phyloP scores from a whole-genome alignment of 2,329 filamentous ascomycete species.

The Periconia digitata region DNA sequence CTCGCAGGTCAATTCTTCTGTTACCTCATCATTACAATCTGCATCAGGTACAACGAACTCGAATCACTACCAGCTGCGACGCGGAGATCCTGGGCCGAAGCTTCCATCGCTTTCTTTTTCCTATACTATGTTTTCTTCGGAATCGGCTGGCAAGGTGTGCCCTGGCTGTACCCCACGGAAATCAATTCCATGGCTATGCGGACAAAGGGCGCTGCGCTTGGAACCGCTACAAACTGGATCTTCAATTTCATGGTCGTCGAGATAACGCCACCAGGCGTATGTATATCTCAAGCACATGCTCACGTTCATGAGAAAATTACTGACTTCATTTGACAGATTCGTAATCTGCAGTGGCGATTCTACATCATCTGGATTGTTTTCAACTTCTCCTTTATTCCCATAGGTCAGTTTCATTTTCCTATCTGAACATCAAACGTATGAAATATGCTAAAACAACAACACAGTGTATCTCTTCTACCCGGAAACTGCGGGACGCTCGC shows the following conservation, averaged over 20 bases:
- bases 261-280: slow-evolving; percentile 49
- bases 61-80: slow-evolving; percentile 12
- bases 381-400: slow-evolving; percentile 53
- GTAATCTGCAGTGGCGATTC: slow-evolving; percentile 45
- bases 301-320: too few species aligned
- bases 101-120: slow-evolving; percentile 55
- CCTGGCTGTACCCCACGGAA: slow-evolving; percentile 52
- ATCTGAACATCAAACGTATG: too few species aligned
- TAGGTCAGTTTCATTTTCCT: slow-evolving; percentile 9
- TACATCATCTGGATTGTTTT: slow-evolving; percentile 51
- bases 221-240: slow-evolving; percentile 56
- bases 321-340: too few species aligned
- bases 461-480: slow-evolving; percentile 33
- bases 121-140: slow-evolving; percentile 58
- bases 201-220: slow-evolving; percentile 52
- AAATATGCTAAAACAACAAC: slow-evolving; percentile 3
- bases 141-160: slow-evolving; percentile 52
- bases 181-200: slow-evolving; percentile 54
- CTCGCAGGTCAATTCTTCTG: slow-evolving; percentile 53
- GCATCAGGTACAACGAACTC: slow-evolving; percentile 48
- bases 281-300: too few species aligned
- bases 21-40: slow-evolving; percentile 55
- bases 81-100: slow-evolving; percentile 36
- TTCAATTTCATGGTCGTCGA: slow-evolving; percentile 45
- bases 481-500: slow-evolving; percentile 30